Conservation (phyloP, 306 rosid species). For the Astragalus membranaceus region DNA sequence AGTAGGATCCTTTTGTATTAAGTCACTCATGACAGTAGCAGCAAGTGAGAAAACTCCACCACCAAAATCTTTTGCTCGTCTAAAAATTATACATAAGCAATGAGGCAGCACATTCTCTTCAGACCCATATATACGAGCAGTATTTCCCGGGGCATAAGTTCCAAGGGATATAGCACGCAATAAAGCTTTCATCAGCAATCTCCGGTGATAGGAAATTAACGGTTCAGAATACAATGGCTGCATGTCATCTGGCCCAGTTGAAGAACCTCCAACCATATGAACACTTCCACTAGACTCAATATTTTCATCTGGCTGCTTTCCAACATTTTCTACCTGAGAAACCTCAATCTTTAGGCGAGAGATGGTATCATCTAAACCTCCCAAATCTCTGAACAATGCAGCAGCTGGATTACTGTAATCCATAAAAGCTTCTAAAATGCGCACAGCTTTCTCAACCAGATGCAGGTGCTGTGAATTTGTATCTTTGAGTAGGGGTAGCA, state of each 20-base stretch:
- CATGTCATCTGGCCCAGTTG: constrained; percentile 57
- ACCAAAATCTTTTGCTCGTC: constrained; percentile 88
- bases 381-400: constrained; percentile 92
- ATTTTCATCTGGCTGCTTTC: constrained; percentile 59
- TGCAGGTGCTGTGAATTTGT: constrained; percentile 84
- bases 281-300: constrained; percentile 42
- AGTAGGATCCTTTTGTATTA: constrained; percentile 96
- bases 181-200: constrained; percentile 80
- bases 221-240: constrained; percentile 80
- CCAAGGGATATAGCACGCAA: constrained; percentile 93
- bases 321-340: constrained; percentile 65
- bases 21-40: constrained; percentile 93
- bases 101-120: constrained; percentile 85
- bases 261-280: constrained; percentile 41
- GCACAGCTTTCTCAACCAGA: constrained; percentile 90
- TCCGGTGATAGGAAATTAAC: constrained; percentile 68
- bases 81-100: constrained; percentile 77
- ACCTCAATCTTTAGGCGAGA: constrained; percentile 87
- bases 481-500: constrained; percentile 91
- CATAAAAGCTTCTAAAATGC: constrained; percentile 94
- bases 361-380: constrained; percentile 92
- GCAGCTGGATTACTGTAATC: constrained; percentile 98
- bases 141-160: constrained; percentile 92
- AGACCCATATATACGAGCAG: constrained; percentile 72
- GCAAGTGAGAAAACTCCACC: constrained; percentile 98